Base-by-base conservation (phyloP, 805 yeast genomes). In the Myxozyma geophila region DNA sequence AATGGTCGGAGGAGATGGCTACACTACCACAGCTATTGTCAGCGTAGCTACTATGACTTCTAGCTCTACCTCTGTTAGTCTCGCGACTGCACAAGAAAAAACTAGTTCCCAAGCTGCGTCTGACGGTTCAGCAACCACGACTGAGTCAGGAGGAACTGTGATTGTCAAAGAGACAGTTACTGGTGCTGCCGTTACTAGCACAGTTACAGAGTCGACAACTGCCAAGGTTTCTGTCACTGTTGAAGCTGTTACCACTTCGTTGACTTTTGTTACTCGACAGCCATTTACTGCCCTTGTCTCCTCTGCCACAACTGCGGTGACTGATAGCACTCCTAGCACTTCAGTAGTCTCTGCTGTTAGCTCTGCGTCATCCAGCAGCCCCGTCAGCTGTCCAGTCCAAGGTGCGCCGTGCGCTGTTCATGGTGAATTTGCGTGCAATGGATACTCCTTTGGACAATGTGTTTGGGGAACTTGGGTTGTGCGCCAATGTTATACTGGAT, bases 401-500 rank as follows among this genome's bases (percentile, higher is more conserved):
- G 74, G 74, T 19, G 69, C 55, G 2, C 43, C 69, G 9, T 73
- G 76, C 54, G 54, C 69, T 4, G 60, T 51, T 10, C 70, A 73
- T 17, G 76, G 76, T 8, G 72, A 61, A 19, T 47, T 71, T 50
- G 59, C 66, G 1, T 73, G 76, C 61, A 63, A 63, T 15, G 75
- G 74, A 19, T 54, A 64, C 33, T 71, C 67, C 6, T 73, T 60
- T 46, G 74, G 71, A 10, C 67, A 64, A 21, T 73, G 76, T 54
- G 68, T 63, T 49, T 63, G 66, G 66, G 73, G 73, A 13, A 53
- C 55, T 2, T 73, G 76, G 76, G 70, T 71, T 13, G 70, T 71
- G 19, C 70, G 75, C 7, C 62, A 65, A n/a, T 73, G 76, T 57
- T 72, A 67, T 9, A 67, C 73, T 21, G 75, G 75, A 17, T 68